Conservation (phyloP, 352 stramenopile species). For the Pythium monospermum region DNA sequence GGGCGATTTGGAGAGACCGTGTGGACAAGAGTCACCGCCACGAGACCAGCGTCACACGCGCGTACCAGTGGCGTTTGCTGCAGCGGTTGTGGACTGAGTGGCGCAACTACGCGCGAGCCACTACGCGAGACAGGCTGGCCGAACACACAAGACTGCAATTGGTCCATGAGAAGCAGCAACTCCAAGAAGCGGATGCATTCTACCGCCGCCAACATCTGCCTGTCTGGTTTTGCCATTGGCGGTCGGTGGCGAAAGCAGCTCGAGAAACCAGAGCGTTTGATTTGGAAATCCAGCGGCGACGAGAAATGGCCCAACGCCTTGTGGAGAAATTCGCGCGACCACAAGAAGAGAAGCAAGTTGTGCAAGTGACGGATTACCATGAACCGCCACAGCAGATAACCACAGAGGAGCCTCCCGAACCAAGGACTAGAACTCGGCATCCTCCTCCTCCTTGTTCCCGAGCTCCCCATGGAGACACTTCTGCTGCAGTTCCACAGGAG, state of each 20-base stretch:
- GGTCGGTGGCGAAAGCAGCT: conserved; percentile 11
- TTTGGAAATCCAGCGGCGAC: conserved; percentile 22
- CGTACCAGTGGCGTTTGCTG: conserved; percentile 21
- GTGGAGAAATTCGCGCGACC: conserved; percentile 10
- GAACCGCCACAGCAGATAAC: neutral
- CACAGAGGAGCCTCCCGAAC: neutral
- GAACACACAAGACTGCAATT: conserved; percentile 10
- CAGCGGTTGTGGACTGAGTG: conserved; percentile 23
- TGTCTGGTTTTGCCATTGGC: conserved; percentile 51
- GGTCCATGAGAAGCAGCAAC: conserved; percentile 18
- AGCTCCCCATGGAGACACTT: too few species aligned
- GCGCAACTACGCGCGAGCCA: neutral
- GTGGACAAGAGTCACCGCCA: conserved; percentile 8
- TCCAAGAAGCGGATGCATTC: conserved; percentile 26
- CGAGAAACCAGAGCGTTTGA: conserved; percentile 28
- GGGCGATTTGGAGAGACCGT: conserved; percentile 15
- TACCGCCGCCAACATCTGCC: conserved; percentile 32
- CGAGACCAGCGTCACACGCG: conserved; percentile 5
- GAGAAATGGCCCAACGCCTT: conserved; percentile 29
- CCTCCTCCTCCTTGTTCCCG: too few species aligned
- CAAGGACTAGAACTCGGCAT: neutral
- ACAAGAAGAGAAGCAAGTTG: neutral
- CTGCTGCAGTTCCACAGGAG: too few species aligned
- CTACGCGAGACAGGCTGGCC: conserved; percentile 9
- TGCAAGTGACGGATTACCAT: neutral